Percentiles rank a stretch among this genome's conserved stretches.
Conservation (phyloP, 2,329 filamentous ascomycete species). For the Pseudopyrenochaeta lycopersici region DNA sequence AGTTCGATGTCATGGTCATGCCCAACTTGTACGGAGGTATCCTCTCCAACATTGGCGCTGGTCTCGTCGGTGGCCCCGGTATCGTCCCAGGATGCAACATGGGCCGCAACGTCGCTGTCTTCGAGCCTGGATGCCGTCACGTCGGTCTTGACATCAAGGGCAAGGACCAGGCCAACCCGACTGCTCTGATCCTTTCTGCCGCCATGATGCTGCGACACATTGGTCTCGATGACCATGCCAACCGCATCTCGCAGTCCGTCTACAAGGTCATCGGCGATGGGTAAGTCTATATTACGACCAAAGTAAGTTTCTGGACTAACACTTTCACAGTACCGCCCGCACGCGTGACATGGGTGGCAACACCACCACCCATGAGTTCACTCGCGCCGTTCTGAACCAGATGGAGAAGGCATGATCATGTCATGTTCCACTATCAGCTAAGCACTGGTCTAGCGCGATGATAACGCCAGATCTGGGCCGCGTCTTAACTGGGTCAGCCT, state of each 20-base stretch:
- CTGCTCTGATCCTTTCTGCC: constrained; percentile 91
- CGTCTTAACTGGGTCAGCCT: constrained; percentile 11
- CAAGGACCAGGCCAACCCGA: constrained; percentile 99
- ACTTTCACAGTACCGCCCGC: constrained; percentile 73
- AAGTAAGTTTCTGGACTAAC: constrained; percentile 37
- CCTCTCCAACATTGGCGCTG: constrained; percentile 97
- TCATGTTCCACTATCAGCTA: constrained; percentile 19
- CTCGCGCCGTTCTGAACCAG: constrained; percentile 89
- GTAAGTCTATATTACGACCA: constrained; percentile 61
- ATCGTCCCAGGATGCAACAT: constrained; percentile 99
- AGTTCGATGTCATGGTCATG: constrained; percentile 99
- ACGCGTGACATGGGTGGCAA: constrained; percentile 97
- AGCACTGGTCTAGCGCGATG: constrained; percentile 23
- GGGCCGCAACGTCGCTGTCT: constrained; percentile 97
- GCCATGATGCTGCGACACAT: constrained; percentile 98
- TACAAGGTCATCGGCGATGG: constrained; percentile 87
- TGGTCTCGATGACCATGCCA: constrained; percentile 96
- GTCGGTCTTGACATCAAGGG: constrained; percentile 99
- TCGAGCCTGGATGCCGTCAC: constrained; percentile 98
- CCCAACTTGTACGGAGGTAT: constrained; percentile 99
- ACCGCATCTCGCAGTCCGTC: constrained; percentile 92
- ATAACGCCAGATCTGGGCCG: constrained; percentile 12
- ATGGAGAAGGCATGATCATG: constrained; percentile 72
- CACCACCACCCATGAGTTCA: constrained; percentile 92
- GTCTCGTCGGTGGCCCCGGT: constrained; percentile 94